Evolutionary conservation across 371 early-diverging fungal species (phyloP).

Genomic region (Mortierella sp.): DNA sequence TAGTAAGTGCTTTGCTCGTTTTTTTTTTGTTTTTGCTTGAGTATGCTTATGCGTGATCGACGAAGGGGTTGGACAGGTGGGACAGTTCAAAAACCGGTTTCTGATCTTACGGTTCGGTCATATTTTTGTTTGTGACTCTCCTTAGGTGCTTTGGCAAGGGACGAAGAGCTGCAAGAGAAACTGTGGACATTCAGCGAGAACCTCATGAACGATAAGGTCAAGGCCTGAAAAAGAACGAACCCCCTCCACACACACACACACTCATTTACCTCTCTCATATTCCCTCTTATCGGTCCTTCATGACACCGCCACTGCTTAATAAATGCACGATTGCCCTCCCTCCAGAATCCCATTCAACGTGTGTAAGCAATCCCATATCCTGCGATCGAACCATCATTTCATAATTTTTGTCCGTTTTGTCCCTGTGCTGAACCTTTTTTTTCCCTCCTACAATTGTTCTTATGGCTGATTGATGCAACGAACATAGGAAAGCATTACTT

Average conservation of each 20-base stretch:
- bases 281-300: not conserved
- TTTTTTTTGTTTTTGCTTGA: not conserved
- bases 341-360: not conserved
- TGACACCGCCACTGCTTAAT: too few species aligned
- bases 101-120: too few species aligned
- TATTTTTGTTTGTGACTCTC: not conserved
- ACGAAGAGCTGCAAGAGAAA: slow-evolving; percentile 55
- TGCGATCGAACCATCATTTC: not conserved
- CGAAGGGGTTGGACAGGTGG: not conserved
- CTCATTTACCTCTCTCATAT: not conserved
- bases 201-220: slow-evolving; percentile 58
- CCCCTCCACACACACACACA: not conserved
- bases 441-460: too few species aligned
- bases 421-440: too few species aligned
- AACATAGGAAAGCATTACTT: too few species aligned
- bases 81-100: not conserved
- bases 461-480: too few species aligned
- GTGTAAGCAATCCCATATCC: not conserved
- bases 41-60: not conserved
- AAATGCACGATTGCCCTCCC: too few species aligned
- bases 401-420: not conserved
- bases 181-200: slow-evolving; percentile 63
- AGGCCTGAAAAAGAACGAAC: slow-evolving; percentile 9
- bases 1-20: not conserved
- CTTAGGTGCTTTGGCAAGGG: slow-evolving; percentile 36